Evolutionary conservation across 1,284 basidiomycete genomes (phyloP).

Genomic region (Pulveroboletus sp.): DNA sequence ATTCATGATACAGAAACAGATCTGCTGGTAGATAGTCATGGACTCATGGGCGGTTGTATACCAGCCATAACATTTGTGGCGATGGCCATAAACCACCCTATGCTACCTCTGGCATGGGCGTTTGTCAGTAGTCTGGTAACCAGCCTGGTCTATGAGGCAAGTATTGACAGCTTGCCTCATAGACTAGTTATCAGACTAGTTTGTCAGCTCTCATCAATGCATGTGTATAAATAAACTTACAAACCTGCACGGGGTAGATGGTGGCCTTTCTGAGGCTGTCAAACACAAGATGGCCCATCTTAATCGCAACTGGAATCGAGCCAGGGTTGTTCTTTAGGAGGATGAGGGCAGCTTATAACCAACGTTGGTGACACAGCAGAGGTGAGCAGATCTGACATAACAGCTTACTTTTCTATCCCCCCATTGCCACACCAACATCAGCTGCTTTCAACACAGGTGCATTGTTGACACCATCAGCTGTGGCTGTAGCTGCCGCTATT

Average conservation of each 20-base stretch:
- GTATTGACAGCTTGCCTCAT: too few relatives aligned
- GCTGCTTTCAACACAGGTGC: slow-evolving; percentile 68
- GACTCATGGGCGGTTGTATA: slow-evolving; percentile 35
- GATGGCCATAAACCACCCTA: slow-evolving; percentile 36
- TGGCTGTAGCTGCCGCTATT: slow-evolving; percentile 55
- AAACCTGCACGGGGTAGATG: slow-evolving; percentile 39
- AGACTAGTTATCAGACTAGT: too few relatives aligned
- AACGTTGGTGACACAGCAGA: neutral
- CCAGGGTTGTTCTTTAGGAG: slow-evolving; percentile 35
- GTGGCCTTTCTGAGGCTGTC: slow-evolving; percentile 53
- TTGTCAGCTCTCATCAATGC: neutral
- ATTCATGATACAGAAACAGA: slow-evolving; percentile 38
- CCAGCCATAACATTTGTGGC: slow-evolving; percentile 35
- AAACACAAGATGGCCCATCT: slow-evolving; percentile 52
- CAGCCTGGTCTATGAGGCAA: too few relatives aligned
- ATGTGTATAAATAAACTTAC: neutral
- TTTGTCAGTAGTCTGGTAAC: neutral
- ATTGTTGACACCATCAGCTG: slow-evolving; percentile 57
- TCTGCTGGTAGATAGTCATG: slow-evolving; percentile 40
- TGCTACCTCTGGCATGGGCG: slow-evolving; percentile 26
- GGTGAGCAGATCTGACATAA: slow-evolving; percentile 15
- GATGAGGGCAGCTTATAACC: slow-evolving; percentile 26
- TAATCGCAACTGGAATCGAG: slow-evolving; percentile 39
- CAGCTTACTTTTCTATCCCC: slow-evolving; percentile 70
- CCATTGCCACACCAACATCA: slow-evolving; percentile 86